Evolutionary conservation across 208 protist species (phyloP), one percentile per base, ranked within the genome.

Genomic region (Zelonia costaricensis): DNA sequence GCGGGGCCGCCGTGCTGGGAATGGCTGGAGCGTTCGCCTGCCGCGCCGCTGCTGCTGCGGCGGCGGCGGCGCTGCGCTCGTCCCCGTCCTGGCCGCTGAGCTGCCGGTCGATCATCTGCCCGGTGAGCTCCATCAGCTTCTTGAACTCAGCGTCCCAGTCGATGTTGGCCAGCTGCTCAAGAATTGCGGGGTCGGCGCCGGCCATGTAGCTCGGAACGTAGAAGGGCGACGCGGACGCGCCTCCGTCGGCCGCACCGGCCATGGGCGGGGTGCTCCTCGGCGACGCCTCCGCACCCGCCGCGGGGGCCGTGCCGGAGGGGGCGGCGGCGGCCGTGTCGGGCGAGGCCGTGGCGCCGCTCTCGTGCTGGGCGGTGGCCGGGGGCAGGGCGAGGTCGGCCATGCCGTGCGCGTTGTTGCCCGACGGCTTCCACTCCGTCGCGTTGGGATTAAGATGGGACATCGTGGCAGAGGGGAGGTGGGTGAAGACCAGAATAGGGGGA

Each of bases 381-480:
- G 80, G 80, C 9, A 91, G 74, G 16, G 47, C 49, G 40, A 91
- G 63, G 30, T 69, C 58, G 3, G 65, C 65, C 46, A 84, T 69
- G 31, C 72, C 74, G 51, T 71, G 63, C 27, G 57, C 33, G 44
- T 46, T 54, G 66, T 62, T 76, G 18, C 74, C 71, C 2, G 73
- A 69, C n/a, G 86, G 88, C 22, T 65, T 75, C 88, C 88, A 94
- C 63, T 94, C 88, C 49, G 69, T 80, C 31, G 88, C 88, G 39
- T 91, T 84, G 5, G 76, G 83, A 55, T 94, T 92, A 22, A 94
- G 69, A 16, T 65, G 58, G 6, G 78, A 77, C 78, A 84, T 84
- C 6, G 20, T 8, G 30, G 39, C 13, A 51, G 44, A 25, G 15
- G 31, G 12, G 31, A 25, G 4, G 22, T 23, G 28, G 28, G 35